These are phyloP conservation scores for Neofusicoccum parvum DNA, from an alignment of 2,329 filamentous ascomycete species.

Conservation along the genomic window DNA sequence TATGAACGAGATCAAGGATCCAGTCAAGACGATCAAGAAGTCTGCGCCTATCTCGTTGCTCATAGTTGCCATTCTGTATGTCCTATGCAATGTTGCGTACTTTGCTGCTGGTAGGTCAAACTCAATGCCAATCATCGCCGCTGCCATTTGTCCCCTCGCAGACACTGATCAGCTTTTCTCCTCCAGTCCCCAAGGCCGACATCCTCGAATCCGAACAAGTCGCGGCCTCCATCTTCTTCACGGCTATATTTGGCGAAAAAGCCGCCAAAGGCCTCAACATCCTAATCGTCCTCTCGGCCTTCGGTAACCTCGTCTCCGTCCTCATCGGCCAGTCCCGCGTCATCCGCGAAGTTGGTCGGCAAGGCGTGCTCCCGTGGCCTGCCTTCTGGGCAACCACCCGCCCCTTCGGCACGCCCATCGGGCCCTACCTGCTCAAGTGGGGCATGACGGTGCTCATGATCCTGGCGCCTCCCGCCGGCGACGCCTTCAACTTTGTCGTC, in stretches of 20 bases:
- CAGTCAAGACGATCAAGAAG: slow-evolving; percentile 64
- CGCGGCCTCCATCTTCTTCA: slow-evolving; percentile 69
- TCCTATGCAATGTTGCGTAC: slow-evolving; percentile 66
- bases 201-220: slow-evolving; percentile 68
- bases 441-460: slow-evolving; percentile 70
- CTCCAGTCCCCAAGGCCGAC: slow-evolving; percentile 63
- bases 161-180: slow-evolving; percentile 33
- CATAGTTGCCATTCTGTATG: slow-evolving; percentile 65
- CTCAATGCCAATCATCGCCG: slow-evolving; percentile 32
- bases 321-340: slow-evolving; percentile 34
- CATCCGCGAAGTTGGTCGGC: slow-evolving; percentile 47
- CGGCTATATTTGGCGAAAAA: slow-evolving; percentile 59
- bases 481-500: slow-evolving; percentile 73
- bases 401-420: slow-evolving; percentile 68
- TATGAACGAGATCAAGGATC: slow-evolving; percentile 47
- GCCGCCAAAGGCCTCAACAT: slow-evolving; percentile 55
- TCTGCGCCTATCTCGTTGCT: slow-evolving; percentile 62
- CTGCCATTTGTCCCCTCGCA: slow-evolving; percentile 27
- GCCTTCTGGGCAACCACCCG: slow-evolving; percentile 63
- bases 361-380: slow-evolving; percentile 69
- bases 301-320: slow-evolving; percentile 66
- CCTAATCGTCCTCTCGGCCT: slow-evolving; percentile 67
- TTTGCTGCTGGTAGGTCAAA: slow-evolving; percentile 55
- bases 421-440: slow-evolving; percentile 69
- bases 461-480: slow-evolving; percentile 62